Evolutionary conservation across 2,329 filamentous ascomycete genomes (phyloP).

Genomic region (Rutstroemia sp.): DNA sequence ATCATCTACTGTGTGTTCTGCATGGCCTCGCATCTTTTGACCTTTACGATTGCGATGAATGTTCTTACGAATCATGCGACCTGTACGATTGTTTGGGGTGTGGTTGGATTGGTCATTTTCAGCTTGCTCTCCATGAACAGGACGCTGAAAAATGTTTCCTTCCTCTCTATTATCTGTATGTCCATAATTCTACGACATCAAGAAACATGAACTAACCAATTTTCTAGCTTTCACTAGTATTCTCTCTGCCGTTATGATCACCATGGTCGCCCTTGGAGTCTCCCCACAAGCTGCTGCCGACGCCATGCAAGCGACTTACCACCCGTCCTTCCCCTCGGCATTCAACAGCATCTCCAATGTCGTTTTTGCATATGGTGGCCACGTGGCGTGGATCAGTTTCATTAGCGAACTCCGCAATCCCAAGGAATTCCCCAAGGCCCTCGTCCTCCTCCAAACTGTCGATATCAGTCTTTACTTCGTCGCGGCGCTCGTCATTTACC

Average conservation of each 20-base stretch:
- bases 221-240: slow-evolving; percentile 46
- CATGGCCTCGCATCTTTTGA: slow-evolving; percentile 53
- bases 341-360: slow-evolving; percentile 49
- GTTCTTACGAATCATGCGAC: slow-evolving; percentile 44
- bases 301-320: slow-evolving; percentile 32
- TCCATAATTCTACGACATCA: background rate
- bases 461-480: slow-evolving; percentile 55
- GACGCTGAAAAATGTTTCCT: slow-evolving; percentile 47
- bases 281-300: background rate
- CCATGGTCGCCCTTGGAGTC: slow-evolving; percentile 43
- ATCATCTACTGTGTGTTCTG: slow-evolving; percentile 51
- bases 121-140: slow-evolving; percentile 45
- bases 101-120: slow-evolving; percentile 43
- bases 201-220: background rate
- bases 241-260: slow-evolving; percentile 44
- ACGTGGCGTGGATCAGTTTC: slow-evolving; percentile 53
- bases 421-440: slow-evolving; percentile 48
- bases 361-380: slow-evolving; percentile 51
- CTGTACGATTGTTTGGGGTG: slow-evolving; percentile 48
- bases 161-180: slow-evolving; percentile 44
- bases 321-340: slow-evolving; percentile 33
- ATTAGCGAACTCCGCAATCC: slow-evolving; percentile 51
- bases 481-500: slow-evolving; percentile 50
- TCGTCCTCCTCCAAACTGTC: slow-evolving; percentile 48
- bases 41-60: slow-evolving; percentile 52